phyloP scores from a whole-genome alignment of 1,139 yeast genomes.

The Magnusiomyces paraingens region DNA sequence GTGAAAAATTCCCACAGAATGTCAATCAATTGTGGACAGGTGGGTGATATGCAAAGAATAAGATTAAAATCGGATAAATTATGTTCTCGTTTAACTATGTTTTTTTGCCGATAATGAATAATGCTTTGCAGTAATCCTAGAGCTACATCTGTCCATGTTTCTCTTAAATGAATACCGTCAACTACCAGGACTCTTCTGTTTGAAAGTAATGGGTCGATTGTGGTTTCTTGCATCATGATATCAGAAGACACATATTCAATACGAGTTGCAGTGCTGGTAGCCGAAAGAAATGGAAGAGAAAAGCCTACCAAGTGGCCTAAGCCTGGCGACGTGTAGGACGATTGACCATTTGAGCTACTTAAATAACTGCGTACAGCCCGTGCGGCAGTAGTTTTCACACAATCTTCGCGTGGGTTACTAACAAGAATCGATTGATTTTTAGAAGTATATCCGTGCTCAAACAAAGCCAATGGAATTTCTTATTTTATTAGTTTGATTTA shows the following conservation, averaged over 20 bases:
- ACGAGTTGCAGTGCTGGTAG: constrained; percentile 46
- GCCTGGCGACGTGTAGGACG: constrained; percentile 1
- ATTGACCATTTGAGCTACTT: background rate
- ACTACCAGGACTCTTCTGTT: constrained; percentile 67
- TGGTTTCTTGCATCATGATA: constrained; percentile 61
- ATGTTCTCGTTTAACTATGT: background rate
- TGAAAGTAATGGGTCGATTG: constrained; percentile 56
- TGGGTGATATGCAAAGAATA: constrained; percentile 6
- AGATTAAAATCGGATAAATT: constrained; percentile 7
- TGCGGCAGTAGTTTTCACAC: constrained; percentile 35
- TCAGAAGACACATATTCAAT: constrained; percentile 78
- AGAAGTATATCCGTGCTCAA: background rate
- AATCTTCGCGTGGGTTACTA: background rate
- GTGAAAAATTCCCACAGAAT: constrained; percentile 41
- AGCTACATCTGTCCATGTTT: constrained; percentile 68
- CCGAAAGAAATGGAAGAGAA: constrained; percentile 59
- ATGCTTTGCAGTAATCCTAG: constrained; percentile 61
- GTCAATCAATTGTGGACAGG: constrained; percentile 7
- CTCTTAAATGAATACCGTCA: constrained; percentile 86
- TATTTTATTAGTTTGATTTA: background rate
- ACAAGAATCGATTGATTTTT: background rate
- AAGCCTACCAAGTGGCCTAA: constrained; percentile 40
- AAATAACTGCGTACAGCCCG: constrained; percentile 23
- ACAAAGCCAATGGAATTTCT: background rate
- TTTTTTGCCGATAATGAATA: constrained; percentile 51